phyloP scores from a whole-genome alignment of 2,329 filamentous ascomycete species.

The Colletotrichum sp. region DNA sequence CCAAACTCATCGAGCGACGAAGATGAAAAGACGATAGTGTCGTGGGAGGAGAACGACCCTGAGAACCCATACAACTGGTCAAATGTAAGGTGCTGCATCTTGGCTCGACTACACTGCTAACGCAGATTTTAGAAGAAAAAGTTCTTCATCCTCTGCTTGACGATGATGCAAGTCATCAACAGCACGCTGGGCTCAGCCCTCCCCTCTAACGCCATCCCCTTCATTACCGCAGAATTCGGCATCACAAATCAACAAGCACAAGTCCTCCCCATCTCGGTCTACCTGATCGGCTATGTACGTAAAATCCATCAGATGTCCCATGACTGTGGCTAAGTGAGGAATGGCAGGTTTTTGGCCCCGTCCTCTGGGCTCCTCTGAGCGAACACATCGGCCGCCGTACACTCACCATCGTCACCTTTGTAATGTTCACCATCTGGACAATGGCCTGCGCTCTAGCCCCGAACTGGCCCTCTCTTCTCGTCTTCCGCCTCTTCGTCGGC shows the following conservation, averaged over 20 bases:
- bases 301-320: neutral
- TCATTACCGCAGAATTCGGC: constrained; percentile 62
- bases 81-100: constrained; percentile 28
- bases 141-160: constrained; percentile 55
- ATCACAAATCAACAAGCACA: constrained; percentile 51
- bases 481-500: constrained; percentile 60
- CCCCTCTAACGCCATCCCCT: constrained; percentile 66
- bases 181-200: constrained; percentile 70
- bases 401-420: constrained; percentile 50
- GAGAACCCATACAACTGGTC: constrained; percentile 62
- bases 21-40: constrained; percentile 28
- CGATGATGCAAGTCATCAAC: constrained; percentile 68
- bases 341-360: constrained; percentile 47
- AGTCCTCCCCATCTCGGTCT: constrained; percentile 67
- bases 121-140: constrained; percentile 54
- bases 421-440: constrained; percentile 54
- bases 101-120: neutral
- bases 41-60: constrained; percentile 51
- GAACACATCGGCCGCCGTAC: constrained; percentile 66
- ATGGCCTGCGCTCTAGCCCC: constrained; percentile 62
- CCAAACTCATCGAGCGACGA: constrained; percentile 30
- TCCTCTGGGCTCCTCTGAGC: constrained; percentile 69
- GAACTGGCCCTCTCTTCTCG: constrained; percentile 55
- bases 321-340: neutral
- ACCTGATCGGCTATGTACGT: constrained; percentile 65